Evolutionary conservation across 768 basidiomycete genomes (phyloP).

Genomic region (Kondoa subrosea): DNA sequence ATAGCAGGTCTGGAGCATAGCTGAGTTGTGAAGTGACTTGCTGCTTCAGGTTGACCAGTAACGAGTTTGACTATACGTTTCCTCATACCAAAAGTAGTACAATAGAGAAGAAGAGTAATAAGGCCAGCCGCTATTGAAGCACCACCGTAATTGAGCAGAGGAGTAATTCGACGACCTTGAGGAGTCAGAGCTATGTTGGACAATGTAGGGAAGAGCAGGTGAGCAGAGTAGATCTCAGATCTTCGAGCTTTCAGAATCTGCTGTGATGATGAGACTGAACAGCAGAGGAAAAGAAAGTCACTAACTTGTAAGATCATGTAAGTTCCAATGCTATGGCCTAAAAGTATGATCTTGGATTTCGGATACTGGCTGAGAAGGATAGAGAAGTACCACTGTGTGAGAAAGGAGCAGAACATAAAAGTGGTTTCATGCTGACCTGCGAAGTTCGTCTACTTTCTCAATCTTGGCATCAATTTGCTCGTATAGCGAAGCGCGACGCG

Average conservation of each 20-base stretch:
- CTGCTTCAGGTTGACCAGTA: background rate
- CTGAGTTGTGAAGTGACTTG: background rate
- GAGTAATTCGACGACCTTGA: slow-evolving; percentile 44
- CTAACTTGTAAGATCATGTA: slow-evolving; percentile 51
- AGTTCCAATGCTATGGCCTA: slow-evolving; percentile 55
- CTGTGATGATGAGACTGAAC: background rate
- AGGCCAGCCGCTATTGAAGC: slow-evolving; percentile 15
- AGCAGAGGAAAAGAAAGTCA: slow-evolving; percentile 17
- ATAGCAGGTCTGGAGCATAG: slow-evolving; percentile 3
- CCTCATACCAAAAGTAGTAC: slow-evolving; percentile 11
- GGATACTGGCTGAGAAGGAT: slow-evolving; percentile 1
- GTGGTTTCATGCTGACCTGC: background rate
- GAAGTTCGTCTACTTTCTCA: slow-evolving; percentile 41
- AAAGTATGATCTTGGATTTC: slow-evolving; percentile 36
- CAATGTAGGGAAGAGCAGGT: slow-evolving; percentile 56
- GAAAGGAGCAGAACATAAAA: too few relatives aligned
- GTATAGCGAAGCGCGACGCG: slow-evolving; percentile 32
- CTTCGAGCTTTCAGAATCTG: slow-evolving; percentile 43
- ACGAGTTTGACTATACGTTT: slow-evolving; percentile 11
- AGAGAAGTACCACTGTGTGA: background rate
- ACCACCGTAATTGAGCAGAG: slow-evolving; percentile 17
- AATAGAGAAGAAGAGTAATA: slow-evolving; percentile 13
- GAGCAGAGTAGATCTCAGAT: slow-evolving; percentile 35
- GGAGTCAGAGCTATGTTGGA: slow-evolving; percentile 48
- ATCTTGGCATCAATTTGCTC: slow-evolving; percentile 44